A percentile compares a stretch with the other conserved stretches of the same genome.
Conservation (phyloP, 805 yeast species). For the Vanderwaltozyma verrucispora region DNA sequence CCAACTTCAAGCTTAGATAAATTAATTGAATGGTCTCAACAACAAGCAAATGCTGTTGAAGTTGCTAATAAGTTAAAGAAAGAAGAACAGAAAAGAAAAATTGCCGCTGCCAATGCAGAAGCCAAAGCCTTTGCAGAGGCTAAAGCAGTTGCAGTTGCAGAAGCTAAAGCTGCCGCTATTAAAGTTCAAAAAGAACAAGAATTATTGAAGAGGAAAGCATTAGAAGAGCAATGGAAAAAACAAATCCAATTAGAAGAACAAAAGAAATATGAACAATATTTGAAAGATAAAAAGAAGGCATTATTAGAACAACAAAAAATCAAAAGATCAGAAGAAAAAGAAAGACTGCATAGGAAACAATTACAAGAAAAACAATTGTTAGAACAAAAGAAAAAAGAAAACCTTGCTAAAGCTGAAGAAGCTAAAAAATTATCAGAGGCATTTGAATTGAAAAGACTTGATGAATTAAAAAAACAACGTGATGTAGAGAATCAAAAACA, state of each 20-base stretch:
- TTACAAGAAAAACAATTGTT: slow-evolving; percentile 1
- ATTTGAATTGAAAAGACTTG: background rate
- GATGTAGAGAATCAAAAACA: slow-evolving; percentile 1
- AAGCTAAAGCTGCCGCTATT: slow-evolving; percentile 1
- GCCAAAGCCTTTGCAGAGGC: background rate
- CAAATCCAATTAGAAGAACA: background rate
- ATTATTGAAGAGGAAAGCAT: no score
- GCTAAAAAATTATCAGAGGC: background rate
- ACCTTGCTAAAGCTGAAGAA: background rate
- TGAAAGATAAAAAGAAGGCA: background rate
- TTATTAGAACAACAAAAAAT: slow-evolving; percentile 1
- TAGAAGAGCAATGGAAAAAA: background rate
- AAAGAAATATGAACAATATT: background rate
- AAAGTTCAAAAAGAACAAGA: background rate
- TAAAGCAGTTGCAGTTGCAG: slow-evolving; percentile 3
- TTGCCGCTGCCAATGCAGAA: background rate
- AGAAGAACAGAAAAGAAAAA: no score
- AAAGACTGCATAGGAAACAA: slow-evolving; percentile 1
- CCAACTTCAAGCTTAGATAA: slow-evolving; percentile 1
- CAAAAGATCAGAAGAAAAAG: background rate
- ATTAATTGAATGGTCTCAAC: slow-evolving; percentile 11
- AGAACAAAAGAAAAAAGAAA: background rate
- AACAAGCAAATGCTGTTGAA: background rate
- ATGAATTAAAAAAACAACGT: background rate
- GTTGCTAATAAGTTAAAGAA: no score